phyloP scores from a whole-genome alignment of 1,284 basidiomycete genomes.

The Apiotrichum gracile region DNA sequence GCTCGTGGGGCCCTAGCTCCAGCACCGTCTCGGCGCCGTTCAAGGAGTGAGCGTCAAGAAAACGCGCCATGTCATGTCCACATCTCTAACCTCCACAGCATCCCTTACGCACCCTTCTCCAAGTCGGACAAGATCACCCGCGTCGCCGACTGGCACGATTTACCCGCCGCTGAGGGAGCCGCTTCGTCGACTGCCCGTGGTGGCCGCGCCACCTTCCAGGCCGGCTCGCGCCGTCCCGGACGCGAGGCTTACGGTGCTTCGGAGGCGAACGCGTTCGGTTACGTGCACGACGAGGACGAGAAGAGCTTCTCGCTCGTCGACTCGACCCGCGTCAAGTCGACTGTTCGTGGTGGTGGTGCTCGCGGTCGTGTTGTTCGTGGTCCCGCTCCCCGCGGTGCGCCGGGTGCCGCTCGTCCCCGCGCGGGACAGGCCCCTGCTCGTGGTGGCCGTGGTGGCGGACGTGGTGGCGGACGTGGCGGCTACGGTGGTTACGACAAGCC shows the following conservation, averaged over 20 bases:
- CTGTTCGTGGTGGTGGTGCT: slow-evolving; percentile 60
- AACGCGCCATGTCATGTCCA: background rate
- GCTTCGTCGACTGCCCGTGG: slow-evolving; percentile 55
- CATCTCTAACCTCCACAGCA: slow-evolving; percentile 45
- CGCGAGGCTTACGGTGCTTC: slow-evolving; percentile 50
- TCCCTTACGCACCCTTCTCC: slow-evolving; percentile 94
- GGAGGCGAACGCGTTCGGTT: slow-evolving; percentile 90
- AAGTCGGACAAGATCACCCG: slow-evolving; percentile 97
- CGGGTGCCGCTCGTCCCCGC: slow-evolving; percentile 17
- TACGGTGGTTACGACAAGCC: slow-evolving; percentile 95
- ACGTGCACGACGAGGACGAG: slow-evolving; percentile 98
- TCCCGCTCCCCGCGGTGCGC: slow-evolving; percentile 14
- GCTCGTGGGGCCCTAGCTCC: slow-evolving; percentile 48
- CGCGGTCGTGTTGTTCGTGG: slow-evolving; percentile 22
- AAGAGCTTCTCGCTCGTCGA: slow-evolving; percentile 96
- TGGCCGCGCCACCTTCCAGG: slow-evolving; percentile 19
- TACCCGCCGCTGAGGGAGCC: slow-evolving; percentile 54
- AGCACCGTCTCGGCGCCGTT: slow-evolving; percentile 43
- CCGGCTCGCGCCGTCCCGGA: slow-evolving; percentile 35
- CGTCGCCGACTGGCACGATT: slow-evolving; percentile 92
- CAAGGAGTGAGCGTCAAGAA: slow-evolving; percentile 41
- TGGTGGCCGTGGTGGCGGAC: slow-evolving; percentile 41
- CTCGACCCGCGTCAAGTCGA: slow-evolving; percentile 48
- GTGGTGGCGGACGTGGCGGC: slow-evolving; percentile 65
- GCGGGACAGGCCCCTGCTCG: slow-evolving; percentile 34